These are phyloP conservation scores for Rosa chinensis DNA, from an alignment of 306 rosid genomes.

Conservation along the genomic window DNA sequence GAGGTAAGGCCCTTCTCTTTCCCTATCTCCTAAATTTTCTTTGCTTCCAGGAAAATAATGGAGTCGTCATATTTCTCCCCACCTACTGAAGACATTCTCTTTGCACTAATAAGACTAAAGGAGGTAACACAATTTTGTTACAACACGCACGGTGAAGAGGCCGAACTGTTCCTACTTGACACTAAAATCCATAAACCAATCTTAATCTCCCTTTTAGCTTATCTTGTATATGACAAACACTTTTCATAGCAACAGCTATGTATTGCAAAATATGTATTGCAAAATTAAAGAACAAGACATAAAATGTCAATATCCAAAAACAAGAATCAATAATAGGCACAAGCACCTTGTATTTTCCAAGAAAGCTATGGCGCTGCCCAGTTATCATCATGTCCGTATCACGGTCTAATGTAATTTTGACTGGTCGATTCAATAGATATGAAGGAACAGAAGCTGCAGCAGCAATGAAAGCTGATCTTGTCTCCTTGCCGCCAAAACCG, in stretches of 20 bases:
- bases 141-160: not conserved
- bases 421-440: constrained; percentile 73
- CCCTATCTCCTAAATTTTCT: constrained; percentile 7
- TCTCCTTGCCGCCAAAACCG: constrained; percentile 99
- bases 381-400: constrained; percentile 89
- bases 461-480: constrained; percentile 78
- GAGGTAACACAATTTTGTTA: not conserved
- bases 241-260: not conserved
- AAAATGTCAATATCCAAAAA: not conserved
- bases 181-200: not conserved
- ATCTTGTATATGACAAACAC: not conserved
- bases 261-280: too few species aligned
- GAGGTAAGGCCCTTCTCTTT: not conserved
- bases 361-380: constrained; percentile 96
- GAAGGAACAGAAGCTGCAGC: constrained; percentile 93
- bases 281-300: not conserved
- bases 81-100: not conserved
- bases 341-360: constrained; percentile 89
- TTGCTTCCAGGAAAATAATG: not conserved
- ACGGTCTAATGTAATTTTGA: constrained; percentile 83
- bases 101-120: not conserved
- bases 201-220: not conserved
- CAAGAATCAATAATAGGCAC: constrained; percentile 13
- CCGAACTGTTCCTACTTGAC: not conserved
- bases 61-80: not conserved